phyloP scores from a whole-genome alignment of 2,329 filamentous ascomycete species.

The Pseudogymnoascus verrucosus region DNA sequence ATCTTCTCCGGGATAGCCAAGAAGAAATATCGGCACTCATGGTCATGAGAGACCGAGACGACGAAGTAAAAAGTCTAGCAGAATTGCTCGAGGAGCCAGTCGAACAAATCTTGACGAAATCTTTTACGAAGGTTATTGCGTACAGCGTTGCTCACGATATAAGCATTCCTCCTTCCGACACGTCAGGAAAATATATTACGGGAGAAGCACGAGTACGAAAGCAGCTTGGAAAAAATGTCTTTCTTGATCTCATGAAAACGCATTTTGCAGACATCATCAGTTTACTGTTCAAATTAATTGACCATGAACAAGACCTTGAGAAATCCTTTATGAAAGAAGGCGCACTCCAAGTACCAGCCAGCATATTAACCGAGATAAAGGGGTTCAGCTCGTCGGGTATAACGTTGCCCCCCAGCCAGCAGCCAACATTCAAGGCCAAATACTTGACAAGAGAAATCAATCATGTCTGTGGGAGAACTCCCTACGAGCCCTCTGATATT shows the following conservation, averaged over 20 bases:
- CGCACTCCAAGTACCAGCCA: constrained; percentile 50
- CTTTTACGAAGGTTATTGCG: constrained; percentile 71
- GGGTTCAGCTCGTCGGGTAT: constrained; percentile 56
- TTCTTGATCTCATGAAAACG: constrained; percentile 53
- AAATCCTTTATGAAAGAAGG: constrained; percentile 54
- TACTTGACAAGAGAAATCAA: constrained; percentile 68
- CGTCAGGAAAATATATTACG: constrained; percentile 37
- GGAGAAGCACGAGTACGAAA: constrained; percentile 62
- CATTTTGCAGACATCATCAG: constrained; percentile 73
- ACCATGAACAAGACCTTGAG: constrained; percentile 68
- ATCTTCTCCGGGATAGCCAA: constrained; percentile 63
- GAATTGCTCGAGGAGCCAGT: constrained; percentile 45
- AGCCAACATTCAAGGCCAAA: constrained; percentile 76
- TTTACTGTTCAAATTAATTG: constrained; percentile 66
- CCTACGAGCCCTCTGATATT: constrained; percentile 54
- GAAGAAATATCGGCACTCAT: constrained; percentile 74
- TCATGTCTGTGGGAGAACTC: constrained; percentile 66
- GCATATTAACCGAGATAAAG: constrained; percentile 63
- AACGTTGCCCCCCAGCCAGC: constrained; percentile 66
- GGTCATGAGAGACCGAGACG: constrained; percentile 69
- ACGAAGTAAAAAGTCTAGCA: constrained; percentile 54
- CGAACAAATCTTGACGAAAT: constrained; percentile 51
- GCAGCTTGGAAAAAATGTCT: constrained; percentile 58
- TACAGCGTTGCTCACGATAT: constrained; percentile 79
- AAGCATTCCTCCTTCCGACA: constrained; percentile 31